phyloP scores from a whole-genome alignment of 257 asterid species.

The Primulina tabacum region DNA sequence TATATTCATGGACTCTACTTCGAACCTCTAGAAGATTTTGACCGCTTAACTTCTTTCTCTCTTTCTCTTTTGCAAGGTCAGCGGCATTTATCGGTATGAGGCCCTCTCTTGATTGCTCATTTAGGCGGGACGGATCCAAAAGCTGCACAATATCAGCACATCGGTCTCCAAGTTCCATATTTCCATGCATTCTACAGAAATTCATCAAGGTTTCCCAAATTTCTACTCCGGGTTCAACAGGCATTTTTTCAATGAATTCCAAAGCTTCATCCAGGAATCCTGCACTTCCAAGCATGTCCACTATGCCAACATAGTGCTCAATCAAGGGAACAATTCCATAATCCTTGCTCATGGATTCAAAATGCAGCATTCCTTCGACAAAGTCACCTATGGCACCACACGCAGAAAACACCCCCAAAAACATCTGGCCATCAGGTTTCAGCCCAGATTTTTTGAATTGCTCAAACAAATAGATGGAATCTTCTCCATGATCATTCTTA shows the following conservation, averaged over 20 bases:
- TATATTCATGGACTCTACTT: slow-evolving; percentile 62
- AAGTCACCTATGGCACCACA: slow-evolving; percentile 60
- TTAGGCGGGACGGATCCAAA: slow-evolving; percentile 54
- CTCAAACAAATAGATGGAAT: slow-evolving; percentile 55
- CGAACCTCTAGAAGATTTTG: slow-evolving; percentile 51
- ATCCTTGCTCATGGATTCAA: slow-evolving; percentile 68
- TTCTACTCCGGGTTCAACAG: slow-evolving; percentile 50
- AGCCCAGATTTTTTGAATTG: slow-evolving; percentile 65
- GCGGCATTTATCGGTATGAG: slow-evolving; percentile 54
- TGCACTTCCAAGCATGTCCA: slow-evolving; percentile 66
- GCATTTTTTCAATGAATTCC: slow-evolving; percentile 72
- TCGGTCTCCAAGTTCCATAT: slow-evolving; percentile 66
- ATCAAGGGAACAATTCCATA: slow-evolving; percentile 56
- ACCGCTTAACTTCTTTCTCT: slow-evolving; percentile 42
- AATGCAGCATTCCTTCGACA: slow-evolving; percentile 69
- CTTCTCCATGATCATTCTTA: slow-evolving; percentile 63
- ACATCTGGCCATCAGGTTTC: slow-evolving; percentile 72
- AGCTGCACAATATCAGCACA: slow-evolving; percentile 62
- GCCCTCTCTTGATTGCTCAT: slow-evolving; percentile 69
- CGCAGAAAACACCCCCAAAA: slow-evolving; percentile 54
- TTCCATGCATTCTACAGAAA: slow-evolving; percentile 67
- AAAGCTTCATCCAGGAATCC: slow-evolving; percentile 77
- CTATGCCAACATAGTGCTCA: slow-evolving; percentile 66
- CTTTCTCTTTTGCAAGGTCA: slow-evolving; percentile 50
- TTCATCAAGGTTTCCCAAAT: slow-evolving; percentile 73